Conservation (phyloP, 495 filamentous ascomycete genomes). For the Trichoderma erinaceum region DNA sequence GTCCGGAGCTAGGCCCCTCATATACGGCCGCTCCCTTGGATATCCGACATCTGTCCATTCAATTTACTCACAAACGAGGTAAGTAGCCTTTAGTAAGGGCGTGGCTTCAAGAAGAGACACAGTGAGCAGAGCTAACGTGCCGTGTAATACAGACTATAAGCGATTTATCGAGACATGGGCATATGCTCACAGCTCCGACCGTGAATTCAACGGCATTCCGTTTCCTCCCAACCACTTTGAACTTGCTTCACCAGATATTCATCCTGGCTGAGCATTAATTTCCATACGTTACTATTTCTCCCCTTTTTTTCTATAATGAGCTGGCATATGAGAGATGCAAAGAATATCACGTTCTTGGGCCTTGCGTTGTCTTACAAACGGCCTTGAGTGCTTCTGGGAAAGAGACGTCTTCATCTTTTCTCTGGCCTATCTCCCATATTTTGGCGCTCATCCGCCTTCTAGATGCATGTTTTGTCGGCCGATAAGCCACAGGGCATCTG, state of each 20-base stretch:
- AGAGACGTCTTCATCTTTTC: background rate
- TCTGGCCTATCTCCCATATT: background rate
- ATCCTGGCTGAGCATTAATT: conserved; percentile 16
- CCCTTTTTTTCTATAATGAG: background rate
- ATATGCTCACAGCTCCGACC: conserved; percentile 26
- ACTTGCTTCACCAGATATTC: conserved; percentile 27
- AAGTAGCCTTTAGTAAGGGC: conserved; percentile 17
- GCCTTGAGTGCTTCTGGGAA: background rate
- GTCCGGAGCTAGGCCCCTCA: conserved; percentile 5
- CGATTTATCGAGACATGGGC: conserved; percentile 30
- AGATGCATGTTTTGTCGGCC: background rate
- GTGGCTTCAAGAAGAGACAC: background rate
- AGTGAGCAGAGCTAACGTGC: background rate
- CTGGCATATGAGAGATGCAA: background rate
- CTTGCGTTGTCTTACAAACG: background rate
- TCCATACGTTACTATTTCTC: background rate
- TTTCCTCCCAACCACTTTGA: conserved; percentile 28
- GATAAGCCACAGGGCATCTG: background rate
- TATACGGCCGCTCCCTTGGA: conserved; percentile 18
- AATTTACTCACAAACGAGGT: conserved; percentile 28
- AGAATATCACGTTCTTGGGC: background rate
- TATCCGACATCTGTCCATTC: conserved; percentile 32
- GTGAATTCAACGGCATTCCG: conserved; percentile 24
- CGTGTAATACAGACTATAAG: conserved; percentile 22
- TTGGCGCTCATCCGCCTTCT: background rate